Base-by-base conservation (phyloP, 257 asterid genomes). In the Perilla frutescens region DNA sequence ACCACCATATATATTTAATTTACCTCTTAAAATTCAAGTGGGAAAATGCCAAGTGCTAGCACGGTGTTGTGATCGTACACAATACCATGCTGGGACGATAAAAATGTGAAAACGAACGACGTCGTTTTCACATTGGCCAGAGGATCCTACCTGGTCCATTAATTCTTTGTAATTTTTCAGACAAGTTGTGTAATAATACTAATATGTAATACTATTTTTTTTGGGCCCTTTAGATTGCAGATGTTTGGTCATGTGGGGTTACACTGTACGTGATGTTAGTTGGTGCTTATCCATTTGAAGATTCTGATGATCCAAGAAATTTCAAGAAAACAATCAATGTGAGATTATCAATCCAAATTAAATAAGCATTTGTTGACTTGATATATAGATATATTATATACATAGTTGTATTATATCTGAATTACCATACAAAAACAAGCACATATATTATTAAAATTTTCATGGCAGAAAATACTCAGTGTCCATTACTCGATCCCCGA, bases 171-270 rank as follows among this genome's bases (percentile, higher is more conserved):
- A 13, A 4, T 36, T 7, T 11, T 7, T 26, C 12, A 2, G 32
- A 36, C n/a, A 48, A 60, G 50, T 59, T n/a, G 65, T 58, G 40
- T 11, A 15, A 11, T 72, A 62, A 50, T 69, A 62, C 14, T 43
- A 68, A 51, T 43, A 3, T 71, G 58, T 47, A 14, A 72, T 31
- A 31, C 41, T 48, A 48, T 72, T 44, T 67, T 67, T 26, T 14
- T 70, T 78, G 80, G 51, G 53, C 41, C 43, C 61, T 70, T 75
- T 69, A 91, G 97, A 80, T 82, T 81, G 93, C 97, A 79, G 97
- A 91, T 88, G 97, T 91, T 85, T 91, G 97, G 96, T 91, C 96
- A 34, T 87, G 96, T 85, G 97, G 97, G 89, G 97, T 91, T 68
- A 89, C 97, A 4, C 68, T 91, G 44, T 91, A 89, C 73, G 97